These are phyloP conservation scores for Eucalyptus brandiana DNA, from an alignment of 345 rosid genomes.

Conservation along the genomic window DNA sequence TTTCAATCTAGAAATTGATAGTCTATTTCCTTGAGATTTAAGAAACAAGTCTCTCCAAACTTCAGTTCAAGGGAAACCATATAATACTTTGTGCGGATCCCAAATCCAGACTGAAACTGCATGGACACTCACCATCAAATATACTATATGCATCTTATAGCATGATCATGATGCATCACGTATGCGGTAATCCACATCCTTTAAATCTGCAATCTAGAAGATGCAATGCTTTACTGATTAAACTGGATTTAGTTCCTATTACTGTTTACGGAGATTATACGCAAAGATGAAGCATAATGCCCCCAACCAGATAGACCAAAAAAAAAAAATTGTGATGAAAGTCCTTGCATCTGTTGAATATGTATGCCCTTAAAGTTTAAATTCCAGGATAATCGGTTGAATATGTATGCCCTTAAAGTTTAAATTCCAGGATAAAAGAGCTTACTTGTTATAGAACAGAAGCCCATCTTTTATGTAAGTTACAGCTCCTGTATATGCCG, in stretches of 20 bases:
- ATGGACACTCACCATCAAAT: background rate
- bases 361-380: background rate
- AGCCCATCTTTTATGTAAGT: conserved; percentile 86
- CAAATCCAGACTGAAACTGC: background rate
- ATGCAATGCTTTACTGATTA: background rate
- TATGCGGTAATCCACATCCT: background rate
- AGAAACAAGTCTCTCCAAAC: background rate
- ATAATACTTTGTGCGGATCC: background rate
- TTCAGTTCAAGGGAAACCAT: background rate
- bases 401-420: background rate
- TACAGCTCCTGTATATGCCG: conserved; percentile 46
- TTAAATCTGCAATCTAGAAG: conserved; percentile 4
- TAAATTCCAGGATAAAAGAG: background rate
- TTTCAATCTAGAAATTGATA: background rate
- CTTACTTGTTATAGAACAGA: conserved; percentile 89
- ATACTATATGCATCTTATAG: background rate
- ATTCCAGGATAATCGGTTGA: background rate
- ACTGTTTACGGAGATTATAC: background rate
- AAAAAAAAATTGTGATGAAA: background rate
- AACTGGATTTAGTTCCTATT: background rate
- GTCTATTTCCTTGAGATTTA: background rate
- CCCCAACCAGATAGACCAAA: background rate
- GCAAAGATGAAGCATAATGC: background rate
- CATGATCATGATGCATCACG: background rate
- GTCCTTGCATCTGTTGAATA: background rate